These are phyloP conservation scores for Neobulgaria alba DNA, from an alignment of 2,329 filamentous ascomycete genomes.

Conservation along the genomic window DNA sequence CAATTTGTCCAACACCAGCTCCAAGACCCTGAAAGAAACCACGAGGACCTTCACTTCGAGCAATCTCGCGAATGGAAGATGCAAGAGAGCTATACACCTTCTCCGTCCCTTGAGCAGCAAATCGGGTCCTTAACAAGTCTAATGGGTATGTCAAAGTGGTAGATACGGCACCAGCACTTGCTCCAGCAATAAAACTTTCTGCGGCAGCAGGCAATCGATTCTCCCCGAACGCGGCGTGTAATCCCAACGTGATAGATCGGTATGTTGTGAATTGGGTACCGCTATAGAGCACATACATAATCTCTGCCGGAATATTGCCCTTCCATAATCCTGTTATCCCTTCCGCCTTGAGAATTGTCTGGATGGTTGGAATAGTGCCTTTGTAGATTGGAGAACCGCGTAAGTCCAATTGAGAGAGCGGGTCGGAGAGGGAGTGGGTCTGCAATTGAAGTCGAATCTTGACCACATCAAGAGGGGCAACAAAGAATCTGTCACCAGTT, in stretches of 20 bases:
- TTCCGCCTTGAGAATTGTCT: constrained; percentile 69
- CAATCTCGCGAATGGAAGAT: constrained; percentile 64
- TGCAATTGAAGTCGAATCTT: constrained; percentile 97
- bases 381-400: constrained; percentile 52
- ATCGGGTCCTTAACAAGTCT: constrained; percentile 85
- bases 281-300: constrained; percentile 88
- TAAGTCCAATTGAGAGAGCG: constrained; percentile 45
- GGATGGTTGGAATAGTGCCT: constrained; percentile 68
- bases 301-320: constrained; percentile 90
- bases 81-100: constrained; percentile 69
- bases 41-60: constrained; percentile 58
- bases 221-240: constrained; percentile 36
- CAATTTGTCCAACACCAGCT: constrained; percentile 77
- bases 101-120: constrained; percentile 84
- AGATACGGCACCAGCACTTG: constrained; percentile 70
- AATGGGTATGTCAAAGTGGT: constrained; percentile 85
- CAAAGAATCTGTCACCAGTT: constrained; percentile 66
- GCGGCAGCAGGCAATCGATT: constrained; percentile 51
- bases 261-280: constrained; percentile 87
- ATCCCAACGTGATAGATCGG: constrained; percentile 59
- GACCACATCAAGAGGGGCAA: constrained; percentile 92
- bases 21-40: constrained; percentile 86
- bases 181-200: constrained; percentile 78
- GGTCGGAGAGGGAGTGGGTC: constrained; percentile 67
- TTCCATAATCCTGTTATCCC: constrained; percentile 89